A percentile compares a stretch with the other conserved stretches of the same genome.
Evolutionary conservation across 2,329 filamentous ascomycete genomes (phyloP).

Genomic region (Fusarium illudens): DNA sequence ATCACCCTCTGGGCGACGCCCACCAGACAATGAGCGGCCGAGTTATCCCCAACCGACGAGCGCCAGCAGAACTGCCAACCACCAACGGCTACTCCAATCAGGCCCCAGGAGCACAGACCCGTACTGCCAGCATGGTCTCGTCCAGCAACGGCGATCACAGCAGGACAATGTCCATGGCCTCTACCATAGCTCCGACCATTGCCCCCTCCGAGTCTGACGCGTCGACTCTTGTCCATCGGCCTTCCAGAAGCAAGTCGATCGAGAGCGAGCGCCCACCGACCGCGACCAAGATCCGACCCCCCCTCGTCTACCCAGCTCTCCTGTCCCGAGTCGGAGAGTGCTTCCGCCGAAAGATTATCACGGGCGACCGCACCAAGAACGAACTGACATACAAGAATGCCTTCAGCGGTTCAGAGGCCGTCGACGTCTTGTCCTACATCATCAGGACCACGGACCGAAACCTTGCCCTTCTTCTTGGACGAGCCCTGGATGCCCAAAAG

Average conservation of each 20-base stretch:
- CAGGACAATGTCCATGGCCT: slow-evolving; percentile 93
- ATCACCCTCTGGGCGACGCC: slow-evolving; percentile 75
- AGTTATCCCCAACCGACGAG: slow-evolving; percentile 78
- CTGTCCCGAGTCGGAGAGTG: slow-evolving; percentile 93
- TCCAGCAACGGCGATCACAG: slow-evolving; percentile 59
- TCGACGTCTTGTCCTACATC: slow-evolving; percentile 94
- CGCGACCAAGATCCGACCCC: slow-evolving; percentile 71
- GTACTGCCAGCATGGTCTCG: slow-evolving; percentile 69
- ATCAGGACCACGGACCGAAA: slow-evolving; percentile 98
- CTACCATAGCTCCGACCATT: slow-evolving; percentile 77
- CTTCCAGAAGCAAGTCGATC: slow-evolving; percentile 65
- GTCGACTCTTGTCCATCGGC: slow-evolving; percentile 60
- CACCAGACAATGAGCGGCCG: slow-evolving; percentile 95
- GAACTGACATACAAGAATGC: slow-evolving; percentile 96
- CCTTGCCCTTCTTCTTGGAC: slow-evolving; percentile 86
- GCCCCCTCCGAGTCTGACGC: slow-evolving; percentile 66
- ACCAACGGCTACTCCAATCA: slow-evolving; percentile 50
- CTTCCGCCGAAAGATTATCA: slow-evolving; percentile 86
- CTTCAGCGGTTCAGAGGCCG: slow-evolving; percentile 94
- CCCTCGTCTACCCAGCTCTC: slow-evolving; percentile 91
- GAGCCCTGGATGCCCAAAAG: slow-evolving; percentile 95
- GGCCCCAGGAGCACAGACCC: slow-evolving; percentile 63
- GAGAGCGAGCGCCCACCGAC: slow-evolving; percentile 65
- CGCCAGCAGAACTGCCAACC: slow-evolving; percentile 52
- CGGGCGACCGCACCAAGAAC: slow-evolving; percentile 93